A percentile compares a stretch with the other conserved stretches of the same genome.
Evolutionary conservation across 2,329 filamentous ascomycete species (phyloP).

Genomic region (Epichloe hybrida): DNA sequence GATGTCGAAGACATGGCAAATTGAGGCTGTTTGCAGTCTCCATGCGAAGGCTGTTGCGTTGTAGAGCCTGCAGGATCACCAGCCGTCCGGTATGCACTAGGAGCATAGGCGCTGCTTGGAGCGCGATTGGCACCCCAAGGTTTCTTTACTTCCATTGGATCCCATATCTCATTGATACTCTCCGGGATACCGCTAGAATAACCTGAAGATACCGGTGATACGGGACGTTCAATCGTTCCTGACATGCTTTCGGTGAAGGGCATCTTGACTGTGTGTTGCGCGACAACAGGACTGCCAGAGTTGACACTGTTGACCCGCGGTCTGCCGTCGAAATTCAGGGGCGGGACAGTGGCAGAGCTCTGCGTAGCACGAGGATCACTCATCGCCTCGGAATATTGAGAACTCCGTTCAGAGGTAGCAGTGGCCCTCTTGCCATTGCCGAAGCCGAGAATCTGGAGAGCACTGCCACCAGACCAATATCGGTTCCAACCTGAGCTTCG

Average conservation of each 20-base stretch:
- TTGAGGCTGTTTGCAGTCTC: slow-evolving; percentile 35
- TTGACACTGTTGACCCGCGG: slow-evolving; percentile 52
- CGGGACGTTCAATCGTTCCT: slow-evolving; percentile 45
- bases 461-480: slow-evolving; percentile 64
- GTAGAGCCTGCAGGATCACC: slow-evolving; percentile 23
- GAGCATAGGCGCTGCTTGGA: slow-evolving; percentile 37
- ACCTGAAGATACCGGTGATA: slow-evolving; percentile 35
- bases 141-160: slow-evolving; percentile 28
- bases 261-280: slow-evolving; percentile 39
- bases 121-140: slow-evolving; percentile 38
- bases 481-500: slow-evolving; percentile 64
- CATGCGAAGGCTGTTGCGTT: slow-evolving; percentile 17
- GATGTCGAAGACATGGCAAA: slow-evolving; percentile 35
- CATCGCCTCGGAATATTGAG: slow-evolving; percentile 34
- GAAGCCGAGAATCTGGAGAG: slow-evolving; percentile 51
- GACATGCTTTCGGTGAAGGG: slow-evolving; percentile 43
- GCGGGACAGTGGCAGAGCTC: slow-evolving; percentile 57
- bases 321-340: slow-evolving; percentile 50
- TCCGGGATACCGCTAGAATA: slow-evolving; percentile 55
- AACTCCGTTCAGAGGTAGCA: slow-evolving; percentile 40
- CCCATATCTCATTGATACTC: slow-evolving; percentile 46
- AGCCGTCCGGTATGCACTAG: slow-evolving; percentile 26
- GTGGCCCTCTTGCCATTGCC: slow-evolving; percentile 36
- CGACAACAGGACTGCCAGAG: slow-evolving; percentile 56
- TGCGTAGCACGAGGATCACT: slow-evolving; percentile 37